Evolutionary conservation across 2,329 filamentous ascomycete species (phyloP), one percentile per base, ranked within the genome.

Genomic region (Alternaria burnsii): DNA sequence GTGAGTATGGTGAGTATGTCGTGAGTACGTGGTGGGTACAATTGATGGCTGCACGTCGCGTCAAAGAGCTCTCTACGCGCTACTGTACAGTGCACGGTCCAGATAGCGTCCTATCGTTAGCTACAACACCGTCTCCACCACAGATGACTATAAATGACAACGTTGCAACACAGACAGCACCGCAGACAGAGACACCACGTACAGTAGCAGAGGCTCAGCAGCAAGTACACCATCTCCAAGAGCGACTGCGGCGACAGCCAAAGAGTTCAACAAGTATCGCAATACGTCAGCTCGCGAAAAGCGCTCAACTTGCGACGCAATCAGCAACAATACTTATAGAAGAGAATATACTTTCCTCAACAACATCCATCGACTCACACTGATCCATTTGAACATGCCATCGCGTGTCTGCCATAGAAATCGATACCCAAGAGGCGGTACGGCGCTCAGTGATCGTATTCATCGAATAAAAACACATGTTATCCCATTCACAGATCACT

Each of bases 401-500:
- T 32, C 30, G 30, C 10, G 30, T 32, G 10, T 10, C 30, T 10
- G 9, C 3, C 30, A 4, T 12, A 32, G 30, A 4, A 32, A 10
- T 10, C 30, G 30, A 32, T 32, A 11, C 30, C 30, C 30, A 32
- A 32, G 30, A 32, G 30, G 30, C 1, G 30, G 30, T 4, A 12
- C 10, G 30, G 30, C 30, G 30, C 10, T 12, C 30, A 12, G 30
- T 11, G 32, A 56, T 50, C 61, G 61, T 52, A 64, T 64, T 41
- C 9, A 59, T 41, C 61, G 58, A 42, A 47, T 1, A 9, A 61
- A 61, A 52, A 64, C 22, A 64, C 30, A 64, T 53, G 55, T 64
- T 38, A 24, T 64, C 12, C 55, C 55, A 56, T 61, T 64, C 43
- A 56, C 41, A 58, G 58, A 64, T 52, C 55, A 61, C 47, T 22